These are phyloP conservation scores for Pseudonitzschia multiseries DNA, from an alignment of 108 stramenopile species.

Conservation along the genomic window DNA sequence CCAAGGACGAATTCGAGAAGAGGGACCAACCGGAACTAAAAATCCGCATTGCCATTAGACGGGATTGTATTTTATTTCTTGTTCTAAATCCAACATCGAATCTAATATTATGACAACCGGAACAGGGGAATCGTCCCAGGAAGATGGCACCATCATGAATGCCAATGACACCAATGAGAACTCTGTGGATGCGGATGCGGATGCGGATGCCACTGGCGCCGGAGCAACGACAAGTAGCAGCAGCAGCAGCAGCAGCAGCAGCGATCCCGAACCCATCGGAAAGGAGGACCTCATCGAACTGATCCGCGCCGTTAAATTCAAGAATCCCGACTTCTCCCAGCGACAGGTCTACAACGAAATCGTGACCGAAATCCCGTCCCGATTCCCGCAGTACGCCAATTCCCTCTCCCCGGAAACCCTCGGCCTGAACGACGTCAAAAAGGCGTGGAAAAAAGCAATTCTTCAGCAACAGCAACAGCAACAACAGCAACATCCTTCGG, in stretches of 20 bases:
- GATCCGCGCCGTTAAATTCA: slow-evolving; percentile 65
- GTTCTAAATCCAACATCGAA: too few species aligned
- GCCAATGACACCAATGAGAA: too few species aligned
- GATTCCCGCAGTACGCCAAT: slow-evolving; percentile 36
- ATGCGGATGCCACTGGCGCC: too few species aligned
- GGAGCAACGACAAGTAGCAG: too few species aligned
- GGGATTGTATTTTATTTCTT: too few species aligned
- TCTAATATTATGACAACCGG: too few species aligned
- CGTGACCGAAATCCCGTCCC: slow-evolving; percentile 27
- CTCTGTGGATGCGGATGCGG: too few species aligned
- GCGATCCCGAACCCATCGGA: slow-evolving; percentile 2
- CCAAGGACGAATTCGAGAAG: too few species aligned
- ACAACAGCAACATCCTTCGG: neutral
- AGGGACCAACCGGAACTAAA: too few species aligned
- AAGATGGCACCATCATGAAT: too few species aligned
- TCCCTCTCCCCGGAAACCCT: neutral
- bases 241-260: neutral
- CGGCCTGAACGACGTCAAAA: slow-evolving; percentile 56
- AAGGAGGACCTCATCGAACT: slow-evolving; percentile 58
- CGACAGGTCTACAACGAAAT: slow-evolving; percentile 65
- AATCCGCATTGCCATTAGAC: too few species aligned
- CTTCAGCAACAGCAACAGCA: slow-evolving; percentile 17
- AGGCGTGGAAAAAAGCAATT: slow-evolving; percentile 76
- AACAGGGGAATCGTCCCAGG: too few species aligned
- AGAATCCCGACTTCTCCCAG: slow-evolving; percentile 54